These are phyloP conservation scores for Gossypium laxum DNA, from an alignment of 441 rosid genomes.

Conservation along the genomic window DNA sequence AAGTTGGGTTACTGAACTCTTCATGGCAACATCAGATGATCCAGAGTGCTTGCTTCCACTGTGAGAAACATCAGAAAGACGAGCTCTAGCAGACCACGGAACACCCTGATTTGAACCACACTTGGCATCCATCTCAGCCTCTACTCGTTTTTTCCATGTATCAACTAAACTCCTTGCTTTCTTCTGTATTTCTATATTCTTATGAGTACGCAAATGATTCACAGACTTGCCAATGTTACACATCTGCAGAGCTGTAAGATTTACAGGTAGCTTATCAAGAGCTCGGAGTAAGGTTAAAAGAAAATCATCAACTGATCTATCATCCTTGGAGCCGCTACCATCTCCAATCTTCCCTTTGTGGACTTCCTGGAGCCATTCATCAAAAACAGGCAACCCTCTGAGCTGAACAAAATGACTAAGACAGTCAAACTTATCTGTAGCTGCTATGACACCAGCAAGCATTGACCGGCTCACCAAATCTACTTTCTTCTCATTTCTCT, in stretches of 20 bases:
- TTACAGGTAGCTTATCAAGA: constrained; percentile 80
- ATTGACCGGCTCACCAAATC: constrained; percentile 61
- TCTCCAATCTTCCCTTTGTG: constrained; percentile 82
- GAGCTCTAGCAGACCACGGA: constrained; percentile 54
- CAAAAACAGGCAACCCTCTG: constrained; percentile 74
- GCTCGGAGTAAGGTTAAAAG: constrained; percentile 72
- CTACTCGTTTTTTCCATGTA: constrained; percentile 95
- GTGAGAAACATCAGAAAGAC: constrained; percentile 50
- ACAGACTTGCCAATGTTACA: constrained; percentile 96
- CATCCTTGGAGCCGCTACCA: constrained; percentile 58
- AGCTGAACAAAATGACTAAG: constrained; percentile 73
- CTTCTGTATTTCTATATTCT: constrained; percentile 74
- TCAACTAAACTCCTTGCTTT: constrained; percentile 89
- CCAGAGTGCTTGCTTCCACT: constrained; percentile 45
- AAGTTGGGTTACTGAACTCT: constrained; percentile 47
- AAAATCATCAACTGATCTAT: constrained; percentile 67
- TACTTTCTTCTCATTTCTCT: constrained; percentile 57
- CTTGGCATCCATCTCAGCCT: constrained; percentile 89
- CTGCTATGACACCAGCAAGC: constrained; percentile 72
- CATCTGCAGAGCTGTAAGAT: constrained; percentile 79
- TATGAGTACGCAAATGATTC: constrained; percentile 72
- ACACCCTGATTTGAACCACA: constrained; percentile 53
- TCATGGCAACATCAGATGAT: constrained; percentile 53
- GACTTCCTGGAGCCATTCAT: constrained; percentile 97
- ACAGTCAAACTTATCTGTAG: constrained; percentile 75